Evolutionary conservation across 163 green algal species (phyloP), one percentile per base, ranked within the genome.

Genomic region (Trebouxia gelatinosa): DNA sequence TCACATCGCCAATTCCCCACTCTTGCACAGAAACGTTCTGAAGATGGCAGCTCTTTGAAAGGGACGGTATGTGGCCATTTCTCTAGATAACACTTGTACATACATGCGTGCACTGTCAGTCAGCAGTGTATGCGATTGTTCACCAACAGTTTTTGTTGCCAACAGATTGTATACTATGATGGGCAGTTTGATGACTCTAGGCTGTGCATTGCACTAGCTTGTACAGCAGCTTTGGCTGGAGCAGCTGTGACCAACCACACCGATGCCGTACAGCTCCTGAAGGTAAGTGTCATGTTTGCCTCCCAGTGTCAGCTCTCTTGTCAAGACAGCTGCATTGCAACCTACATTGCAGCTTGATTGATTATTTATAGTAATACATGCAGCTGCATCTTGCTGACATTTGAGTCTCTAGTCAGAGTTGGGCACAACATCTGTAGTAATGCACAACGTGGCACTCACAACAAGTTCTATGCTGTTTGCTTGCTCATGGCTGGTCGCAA

Each of bases 161-260:
- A n/a, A n/a, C 87, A 95, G 85, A 94, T 99, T 46, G 72, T 98
- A 64, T 99, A 99, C 85, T 98, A 95, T 72, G 96, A 99, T 75
- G 96, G 96, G 6, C 94, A 98, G 85, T 98, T 99, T 84, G 90
- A 99, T 80, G 96, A 99, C 81, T 85, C 95, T 2, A 87, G 96
- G 13, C 71, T 98, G 59, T 93, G 92, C 58, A 86, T 98, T 26
- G 78, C 89, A 35, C 87, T 99, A 39, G 96, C 95, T 0, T 92
- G 82, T 79, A 98, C 95, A 0, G 94, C 96, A 0, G 94, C 94
- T 2, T 84, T 90, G 21, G 91, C 89, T 40, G 96, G 96, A 23
- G 96, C 93, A 2, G 87, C 86, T 4, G 87, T 97, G 32, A 46
- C 91, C 50, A 99, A 99, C 87, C 90, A 99, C 80, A 83, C 89